Evolutionary conservation across 345 rosid species (phyloP), one percentile per base, ranked within the genome.

Genomic region (Salix dunnii): DNA sequence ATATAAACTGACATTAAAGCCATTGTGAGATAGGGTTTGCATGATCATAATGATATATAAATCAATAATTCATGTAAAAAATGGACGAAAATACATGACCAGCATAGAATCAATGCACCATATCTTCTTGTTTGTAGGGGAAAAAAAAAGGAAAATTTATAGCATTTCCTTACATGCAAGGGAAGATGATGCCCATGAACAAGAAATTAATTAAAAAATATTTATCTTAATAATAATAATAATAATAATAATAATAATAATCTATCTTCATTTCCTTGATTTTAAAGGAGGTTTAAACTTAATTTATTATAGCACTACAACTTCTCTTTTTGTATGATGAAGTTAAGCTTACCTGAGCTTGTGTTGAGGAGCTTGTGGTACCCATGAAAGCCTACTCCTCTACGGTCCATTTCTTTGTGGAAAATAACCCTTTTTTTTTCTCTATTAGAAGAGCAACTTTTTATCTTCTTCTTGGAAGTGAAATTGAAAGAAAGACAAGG

Each of bases 371-470:
- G 80, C 86, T 89, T 87, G 82, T 79, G 84, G 81, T 85, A 90
- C 81, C 93, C 90, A 81, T 87, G 93, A 79, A 87, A 91, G 78
- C 89, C 91, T n/a, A n/a, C n/a, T 78, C 88, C 91, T 78, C 87
- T 87, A 76, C 81, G 80, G 73, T 86, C 91, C 93, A 90, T 86
- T 55, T 80, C 71, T 70, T 35, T 28, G 62, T 58, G 62, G 28
- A 25, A n/a, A 23, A 7, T 23, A 27, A 10, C 1, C 23, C 20
- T 33, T 13, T 28, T 7, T 42, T 8, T 66, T 13, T 17, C 20
- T 73, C 31, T 31, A 2, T 18, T 23, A 20, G 16, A 18, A n/a
- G 7, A 25, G 5, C 17, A 31, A 31, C 18, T 14, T 18, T 4
- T 21, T 12, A 6, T 2, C 3, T 35, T 33, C 28, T n/a, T 12